Base-by-base conservation (phyloP, 2,329 filamentous ascomycete species). In the Fusarium sp. region DNA sequence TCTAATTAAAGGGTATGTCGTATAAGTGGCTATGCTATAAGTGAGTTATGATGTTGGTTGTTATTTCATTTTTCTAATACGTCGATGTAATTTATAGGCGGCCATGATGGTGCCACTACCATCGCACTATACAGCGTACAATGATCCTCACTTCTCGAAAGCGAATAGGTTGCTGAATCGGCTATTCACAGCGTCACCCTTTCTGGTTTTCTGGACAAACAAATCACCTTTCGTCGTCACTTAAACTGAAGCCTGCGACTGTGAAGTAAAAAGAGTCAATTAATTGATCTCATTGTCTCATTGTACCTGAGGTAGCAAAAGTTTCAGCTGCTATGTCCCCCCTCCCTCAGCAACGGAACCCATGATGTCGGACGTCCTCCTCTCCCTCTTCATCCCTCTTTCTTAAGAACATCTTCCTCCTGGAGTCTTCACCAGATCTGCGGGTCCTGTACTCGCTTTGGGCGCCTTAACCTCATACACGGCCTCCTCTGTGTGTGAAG, bases 181-280 rank as follows among this genome's bases (percentile, higher is more conserved):
- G 21, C 1, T 12, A 18, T 32, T 4, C 1, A n/a, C 3, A 9
- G 28, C 15, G 2, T n/a, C 7, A 12, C 0, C 15, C 0, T 12
- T 9, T 3, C 3, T 9, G 9, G 4, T 30, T 9, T 0, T 12
- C 9, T 4, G 3, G 3, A n/a, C 15, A 32, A 12, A 6, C 46
- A 12, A 21, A 18, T 32, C 28, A 12, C 9, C 0, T 49, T 15
- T 15, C 32, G 15, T 33, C 32, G 15, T 33, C 32, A 33, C 28
- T 28, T n/a, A n/a, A n/a, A n/a, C n/a, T n/a, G n/a, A n/a, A n/a
- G n/a, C n/a, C n/a, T n/a, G n/a, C n/a, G n/a, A n/a, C n/a, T n/a
- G n/a, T n/a, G n/a, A n/a, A n/a, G n/a, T n/a, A n/a, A n/a, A 33
- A 30, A 47, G 0, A 3, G 0, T 28, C 44, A 46, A 46, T 28